Evolutionary conservation across 1,284 basidiomycete species (phyloP).

Genomic region (Apiotrichum veenhuisii): DNA sequence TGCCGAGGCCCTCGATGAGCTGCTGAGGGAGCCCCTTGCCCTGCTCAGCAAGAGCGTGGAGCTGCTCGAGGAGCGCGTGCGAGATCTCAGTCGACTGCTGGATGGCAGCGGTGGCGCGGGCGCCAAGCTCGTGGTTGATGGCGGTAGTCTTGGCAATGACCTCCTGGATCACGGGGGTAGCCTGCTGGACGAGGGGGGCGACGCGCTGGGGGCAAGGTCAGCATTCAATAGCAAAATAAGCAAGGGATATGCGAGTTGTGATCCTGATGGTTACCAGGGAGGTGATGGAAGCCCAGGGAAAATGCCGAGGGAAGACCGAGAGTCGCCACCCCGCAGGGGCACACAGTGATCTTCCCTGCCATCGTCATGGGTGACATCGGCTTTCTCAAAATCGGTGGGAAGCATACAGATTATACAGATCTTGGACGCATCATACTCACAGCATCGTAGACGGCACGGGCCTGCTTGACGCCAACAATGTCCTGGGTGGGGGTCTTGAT

Average conservation of each 20-base stretch:
- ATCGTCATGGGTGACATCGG: background rate
- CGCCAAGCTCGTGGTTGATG: conserved; percentile 42
- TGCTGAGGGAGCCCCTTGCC: conserved; percentile 41
- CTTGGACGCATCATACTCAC: conserved; percentile 26
- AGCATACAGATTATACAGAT: too few relatives aligned
- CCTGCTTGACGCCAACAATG: conserved; percentile 47
- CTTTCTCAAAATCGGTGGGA: background rate
- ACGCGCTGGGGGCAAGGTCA: conserved; percentile 28
- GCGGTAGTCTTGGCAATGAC: conserved; percentile 39
- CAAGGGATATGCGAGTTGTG: background rate
- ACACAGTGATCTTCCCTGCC: background rate
- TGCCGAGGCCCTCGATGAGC: conserved; percentile 41
- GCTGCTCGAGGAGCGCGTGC: conserved; percentile 42
- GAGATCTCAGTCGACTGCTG: conserved; percentile 37
- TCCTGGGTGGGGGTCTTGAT: conserved; percentile 49
- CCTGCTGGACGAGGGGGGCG: conserved; percentile 33
- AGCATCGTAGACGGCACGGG: conserved; percentile 46
- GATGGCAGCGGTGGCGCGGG: conserved; percentile 38
- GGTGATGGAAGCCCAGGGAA: too few relatives aligned
- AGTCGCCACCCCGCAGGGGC: background rate
- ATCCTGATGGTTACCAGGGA: background rate
- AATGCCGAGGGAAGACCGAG: background rate
- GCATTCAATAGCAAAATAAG: too few relatives aligned
- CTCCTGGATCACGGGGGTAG: conserved; percentile 39
- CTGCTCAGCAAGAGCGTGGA: conserved; percentile 40